Evolutionary conservation across 139 green algal species (phyloP).

Genomic region (Astrephomene gubernaculifera): DNA sequence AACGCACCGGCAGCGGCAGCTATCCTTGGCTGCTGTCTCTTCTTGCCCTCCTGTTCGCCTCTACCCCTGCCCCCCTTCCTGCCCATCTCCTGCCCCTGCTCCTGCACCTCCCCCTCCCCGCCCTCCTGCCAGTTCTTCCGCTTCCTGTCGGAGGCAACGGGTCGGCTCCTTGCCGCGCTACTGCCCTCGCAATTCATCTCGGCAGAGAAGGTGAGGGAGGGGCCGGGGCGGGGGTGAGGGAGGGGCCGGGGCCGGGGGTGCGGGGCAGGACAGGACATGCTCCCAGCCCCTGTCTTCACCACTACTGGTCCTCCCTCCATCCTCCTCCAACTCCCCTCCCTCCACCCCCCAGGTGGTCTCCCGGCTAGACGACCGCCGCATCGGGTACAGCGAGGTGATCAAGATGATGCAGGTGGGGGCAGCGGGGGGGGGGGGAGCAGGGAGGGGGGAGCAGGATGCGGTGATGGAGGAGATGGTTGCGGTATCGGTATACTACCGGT

Average conservation of each 20-base stretch:
- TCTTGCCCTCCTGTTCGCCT: neutral
- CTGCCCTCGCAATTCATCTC: constrained; percentile 11
- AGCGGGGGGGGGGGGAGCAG: neutral
- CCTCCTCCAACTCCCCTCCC: neutral
- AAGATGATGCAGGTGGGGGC: constrained; percentile 31
- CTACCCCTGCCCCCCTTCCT: neutral
- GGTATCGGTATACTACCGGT: neutral
- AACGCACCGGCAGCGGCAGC: neutral
- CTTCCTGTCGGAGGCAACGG: neutral
- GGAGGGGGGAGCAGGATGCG: neutral
- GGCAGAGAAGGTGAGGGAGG: neutral
- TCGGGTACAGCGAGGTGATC: constrained; percentile 35
- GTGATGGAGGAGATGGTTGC: neutral
- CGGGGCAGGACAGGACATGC: neutral
- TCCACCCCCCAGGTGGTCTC: neutral
- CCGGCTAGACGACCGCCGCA: constrained; percentile 15
- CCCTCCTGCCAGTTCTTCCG: constrained; percentile 5
- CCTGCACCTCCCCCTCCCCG: neutral
- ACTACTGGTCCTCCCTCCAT: neutral
- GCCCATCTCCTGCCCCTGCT: too few relatives aligned
- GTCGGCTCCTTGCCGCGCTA: neutral
- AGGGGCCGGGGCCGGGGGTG: neutral
- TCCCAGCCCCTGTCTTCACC: neutral
- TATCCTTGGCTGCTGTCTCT: neutral
- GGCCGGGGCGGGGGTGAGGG: too few relatives aligned